These are phyloP conservation scores for Malassezia psittaci DNA, from an alignment of 1,284 basidiomycete genomes.

Conservation along the genomic window DNA sequence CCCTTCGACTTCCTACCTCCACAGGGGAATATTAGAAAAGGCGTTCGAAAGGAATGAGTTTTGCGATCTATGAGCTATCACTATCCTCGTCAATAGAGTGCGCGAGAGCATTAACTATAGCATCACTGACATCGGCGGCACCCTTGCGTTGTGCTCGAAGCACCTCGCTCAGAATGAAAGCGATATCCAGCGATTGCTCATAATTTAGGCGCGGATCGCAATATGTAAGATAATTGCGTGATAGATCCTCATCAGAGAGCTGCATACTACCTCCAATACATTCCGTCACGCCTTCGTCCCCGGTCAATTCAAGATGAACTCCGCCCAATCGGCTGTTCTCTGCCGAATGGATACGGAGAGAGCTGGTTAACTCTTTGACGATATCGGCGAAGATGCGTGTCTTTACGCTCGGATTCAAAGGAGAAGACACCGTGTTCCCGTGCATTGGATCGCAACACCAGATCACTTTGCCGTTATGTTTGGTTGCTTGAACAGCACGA, in stretches of 20 bases:
- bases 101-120: not conserved
- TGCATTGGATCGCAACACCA: conserved; percentile 98
- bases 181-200: conserved; percentile 52
- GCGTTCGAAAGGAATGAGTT: too few species aligned
- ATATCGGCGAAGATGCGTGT: conserved; percentile 85
- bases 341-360: conserved; percentile 57
- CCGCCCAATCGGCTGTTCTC: conserved; percentile 64
- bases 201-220: conserved; percentile 52
- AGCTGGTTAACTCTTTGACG: conserved; percentile 72
- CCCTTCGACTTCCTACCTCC: too few species aligned
- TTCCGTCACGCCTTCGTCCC: conserved; percentile 76
- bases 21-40: too few species aligned
- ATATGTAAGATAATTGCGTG: conserved; percentile 51
- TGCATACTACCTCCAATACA: conserved; percentile 56
- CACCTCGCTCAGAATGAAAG: conserved; percentile 40
- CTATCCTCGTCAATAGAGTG: not conserved
- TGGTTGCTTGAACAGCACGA: conserved; percentile 65
- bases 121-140: not conserved
- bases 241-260: conserved; percentile 53
- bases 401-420: conserved; percentile 36
- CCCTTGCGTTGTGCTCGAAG: conserved; percentile 31
- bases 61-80: not conserved
- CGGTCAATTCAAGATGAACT: conserved; percentile 93
- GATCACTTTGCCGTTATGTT: conserved; percentile 63
- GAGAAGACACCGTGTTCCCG: conserved; percentile 56